A percentile compares a stretch with the other conserved stretches of the same genome.
phyloP scores from a whole-genome alignment of 331 rosid genomes.

The Ulmus americana region DNA sequence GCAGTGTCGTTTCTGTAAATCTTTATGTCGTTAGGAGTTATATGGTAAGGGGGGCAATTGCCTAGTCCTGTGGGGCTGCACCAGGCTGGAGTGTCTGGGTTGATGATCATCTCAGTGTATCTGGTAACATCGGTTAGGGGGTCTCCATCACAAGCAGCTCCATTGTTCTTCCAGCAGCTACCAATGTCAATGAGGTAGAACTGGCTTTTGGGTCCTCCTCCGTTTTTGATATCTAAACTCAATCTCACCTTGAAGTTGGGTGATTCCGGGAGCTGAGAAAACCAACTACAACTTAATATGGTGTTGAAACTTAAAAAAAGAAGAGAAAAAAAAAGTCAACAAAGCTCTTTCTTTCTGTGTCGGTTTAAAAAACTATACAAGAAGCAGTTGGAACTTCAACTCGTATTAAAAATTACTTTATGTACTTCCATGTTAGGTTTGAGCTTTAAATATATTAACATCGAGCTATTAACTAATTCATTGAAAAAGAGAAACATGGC shows the following conservation, averaged over 20 bases:
- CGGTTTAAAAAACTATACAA: not conserved
- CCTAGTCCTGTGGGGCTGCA: constrained; percentile 43
- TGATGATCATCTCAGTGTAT: constrained; percentile 73
- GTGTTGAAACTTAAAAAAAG: constrained; percentile 13
- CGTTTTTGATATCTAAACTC: constrained; percentile 53
- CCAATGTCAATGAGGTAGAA: constrained; percentile 76
- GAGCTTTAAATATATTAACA: not conserved
- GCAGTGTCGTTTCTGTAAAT: constrained; percentile 58
- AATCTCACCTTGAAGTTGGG: constrained; percentile 69
- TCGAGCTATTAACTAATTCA: constrained; percentile 3
- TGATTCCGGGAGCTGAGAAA: constrained; percentile 63
- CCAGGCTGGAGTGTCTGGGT: constrained; percentile 75
- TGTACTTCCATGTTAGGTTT: not conserved
- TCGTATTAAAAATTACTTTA: not conserved
- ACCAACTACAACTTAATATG: constrained; percentile 4
- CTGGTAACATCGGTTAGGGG: constrained; percentile 64
- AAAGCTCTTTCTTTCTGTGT: too few relatives aligned
- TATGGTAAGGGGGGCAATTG: constrained; percentile 72
- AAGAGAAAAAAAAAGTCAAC: too few relatives aligned
- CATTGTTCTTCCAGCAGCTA: constrained; percentile 89
- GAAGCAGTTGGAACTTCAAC: not conserved
- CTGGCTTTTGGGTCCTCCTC: constrained; percentile 82
- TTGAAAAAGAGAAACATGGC: constrained; percentile 12
- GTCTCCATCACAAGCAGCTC: constrained; percentile 58
- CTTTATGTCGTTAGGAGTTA: constrained; percentile 55